Conservation (phyloP, 2,329 filamentous ascomycete genomes). For the Cephalotrichum gorgonifer region DNA sequence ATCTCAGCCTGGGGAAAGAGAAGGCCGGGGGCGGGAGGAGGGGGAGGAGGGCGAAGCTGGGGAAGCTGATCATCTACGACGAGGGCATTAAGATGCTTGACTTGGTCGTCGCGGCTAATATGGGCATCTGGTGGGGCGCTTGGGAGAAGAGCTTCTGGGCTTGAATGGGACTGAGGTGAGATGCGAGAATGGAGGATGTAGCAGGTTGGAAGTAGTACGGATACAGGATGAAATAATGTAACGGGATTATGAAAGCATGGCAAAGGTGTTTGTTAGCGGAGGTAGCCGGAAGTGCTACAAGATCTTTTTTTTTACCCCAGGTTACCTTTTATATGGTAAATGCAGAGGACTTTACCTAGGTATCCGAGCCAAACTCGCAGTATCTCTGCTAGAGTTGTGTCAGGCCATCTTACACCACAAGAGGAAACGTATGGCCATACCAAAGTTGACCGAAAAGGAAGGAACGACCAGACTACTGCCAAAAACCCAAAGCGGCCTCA, state of each 20-base stretch:
- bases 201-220: not conserved
- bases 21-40: constrained; percentile 76
- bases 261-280: too few relatives aligned
- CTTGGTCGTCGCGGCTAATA: constrained; percentile 78
- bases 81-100: constrained; percentile 95
- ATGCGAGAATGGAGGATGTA: not conserved
- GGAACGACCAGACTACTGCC: too few relatives aligned
- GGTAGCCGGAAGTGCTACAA: too few relatives aligned
- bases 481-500: too few relatives aligned
- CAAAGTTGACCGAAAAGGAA: too few relatives aligned
- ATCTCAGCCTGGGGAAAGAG: constrained; percentile 65
- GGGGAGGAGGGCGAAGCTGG: constrained; percentile 82
- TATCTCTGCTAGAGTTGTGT: too few relatives aligned
- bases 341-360: too few relatives aligned
- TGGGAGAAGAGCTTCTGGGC: constrained; percentile 49
- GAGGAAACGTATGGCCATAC: too few relatives aligned
- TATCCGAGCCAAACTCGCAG: too few relatives aligned
- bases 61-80: constrained; percentile 81
- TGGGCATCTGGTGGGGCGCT: constrained; percentile 87
- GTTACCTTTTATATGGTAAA: too few relatives aligned
- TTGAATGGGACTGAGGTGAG: not conserved
- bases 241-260: not conserved
- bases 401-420: too few relatives aligned
- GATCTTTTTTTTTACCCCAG: too few relatives aligned
- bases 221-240: not conserved